Base-by-base conservation (phyloP, 148 eudicot genomes). In the Chenopodium quinoa region DNA sequence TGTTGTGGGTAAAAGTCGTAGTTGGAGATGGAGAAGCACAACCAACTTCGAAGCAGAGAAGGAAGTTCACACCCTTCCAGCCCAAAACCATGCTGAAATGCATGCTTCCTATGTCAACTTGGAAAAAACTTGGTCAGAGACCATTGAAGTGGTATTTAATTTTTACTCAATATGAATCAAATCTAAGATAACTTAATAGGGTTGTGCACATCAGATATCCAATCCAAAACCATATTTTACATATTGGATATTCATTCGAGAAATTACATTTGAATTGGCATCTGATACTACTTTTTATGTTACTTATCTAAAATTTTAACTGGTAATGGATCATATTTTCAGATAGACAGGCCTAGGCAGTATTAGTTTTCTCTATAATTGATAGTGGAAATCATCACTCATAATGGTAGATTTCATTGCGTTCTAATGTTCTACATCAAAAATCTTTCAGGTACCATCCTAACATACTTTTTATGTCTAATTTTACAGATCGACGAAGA, bases 401-500 rank as follows among this genome's bases (percentile, higher is more conserved):
- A 58, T 14, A 58, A 58, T 58, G 17, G 5, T 58, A 19, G 19
- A 17, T 17, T 11, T 50, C 16, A 50, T 50, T 50, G 22, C 0
- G 19, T 58, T 58, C 19, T 58, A 52, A 12, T 52, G 63, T 16
- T 58, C 19, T 20, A 58, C 63, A 58, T 58, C 63, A 58, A 14
- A 19, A 14, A 58, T 58, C 22, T 58, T 58, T 10, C n/a, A 58
- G n/a, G 19, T 58, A 58, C 63, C 19, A 58, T 14, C 63, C 19
- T 58, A 20, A 58, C 22, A 58, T 58, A 58, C 63, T 58, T 58
- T 16, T 16, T 58, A 3, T 52, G 58, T 52, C 63, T 58, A 58
- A 58, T 63, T 27, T 85, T 66, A 71, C 88, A 94, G 98, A 87
- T 78, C 4, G 83, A 86, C 73, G 86, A 83, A 86, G 83, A 79